Base-by-base conservation (phyloP, 2,329 filamentous ascomycete species). In the Xylariaceae sp. region DNA sequence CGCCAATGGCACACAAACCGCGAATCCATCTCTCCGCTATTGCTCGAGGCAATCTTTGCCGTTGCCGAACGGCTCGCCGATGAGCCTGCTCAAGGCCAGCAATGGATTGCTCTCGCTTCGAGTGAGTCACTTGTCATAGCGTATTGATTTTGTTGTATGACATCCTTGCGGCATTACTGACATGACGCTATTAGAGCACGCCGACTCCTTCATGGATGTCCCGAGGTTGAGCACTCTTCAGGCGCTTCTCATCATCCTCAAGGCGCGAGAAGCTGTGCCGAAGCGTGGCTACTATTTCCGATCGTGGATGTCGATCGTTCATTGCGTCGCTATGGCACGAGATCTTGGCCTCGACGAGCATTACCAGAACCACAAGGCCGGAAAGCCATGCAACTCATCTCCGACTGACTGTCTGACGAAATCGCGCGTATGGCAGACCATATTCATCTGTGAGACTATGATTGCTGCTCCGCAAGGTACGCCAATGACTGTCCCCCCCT, bases 201-300 rank as follows among this genome's bases (percentile, higher is more conserved):
- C 93, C 65, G 88, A 96, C 73, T 90, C 89, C 53, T 97, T 97
- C 73, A 92, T 96, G 83, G 93, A 97, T 69, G 86, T 93, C 23
- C 92, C 93, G 1, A 83, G 93, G 53, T 71, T 97, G 51, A 97
- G 91, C 74, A 97, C 94, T 0, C 86, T 97, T 8, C 93, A 97
- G 75, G 93, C 92, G 2, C 79, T 96, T 62, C 77, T 97, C 50
- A 87, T 97, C 50, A 81, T 97, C 15, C 77, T 97, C 49, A 97
- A 97, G 73, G 94, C 93, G 1, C 84, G 92, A 64, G 93, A 97
- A 74, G 89, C 90, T n/a, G 86, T 89, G 7, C 92, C 93, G 0
- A 96, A 96, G 71, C 86, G 90, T 61, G 94, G 94, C 1, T 97
- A 97, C 72, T 97, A 94, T 74, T 97, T 94, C 75, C 87, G 93